Evolutionary conservation across 169 alveolate species (phyloP).

Genomic region (Nephromyces sp.): DNA sequence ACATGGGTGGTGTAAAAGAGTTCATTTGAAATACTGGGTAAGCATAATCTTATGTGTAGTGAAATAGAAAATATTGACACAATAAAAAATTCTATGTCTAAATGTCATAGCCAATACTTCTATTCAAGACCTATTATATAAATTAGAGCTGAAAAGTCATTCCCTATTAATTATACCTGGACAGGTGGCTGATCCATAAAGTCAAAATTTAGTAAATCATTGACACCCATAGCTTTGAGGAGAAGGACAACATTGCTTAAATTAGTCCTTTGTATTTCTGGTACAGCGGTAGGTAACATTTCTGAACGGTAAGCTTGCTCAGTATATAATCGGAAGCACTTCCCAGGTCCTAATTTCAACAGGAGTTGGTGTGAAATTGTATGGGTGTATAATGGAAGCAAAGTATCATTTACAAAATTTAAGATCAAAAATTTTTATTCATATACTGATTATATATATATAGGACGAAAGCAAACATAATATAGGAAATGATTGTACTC

Average conservation of each 20-base stretch:
- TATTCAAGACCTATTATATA: too few relatives aligned
- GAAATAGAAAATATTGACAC: not conserved
- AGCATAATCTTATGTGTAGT: not conserved
- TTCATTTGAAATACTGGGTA: not conserved
- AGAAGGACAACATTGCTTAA: constrained; percentile 93
- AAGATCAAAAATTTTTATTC: too few relatives aligned
- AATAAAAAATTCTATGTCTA: not conserved
- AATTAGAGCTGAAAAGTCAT: too few relatives aligned
- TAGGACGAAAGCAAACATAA: too few relatives aligned
- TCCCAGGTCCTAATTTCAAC: constrained; percentile 99
- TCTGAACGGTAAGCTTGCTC: constrained; percentile 93
- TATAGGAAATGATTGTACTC: too few relatives aligned
- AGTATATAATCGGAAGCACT: constrained; percentile 98
- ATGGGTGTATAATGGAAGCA: too few relatives aligned
- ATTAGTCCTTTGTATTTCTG: constrained; percentile 98
- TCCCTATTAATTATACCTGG: too few relatives aligned
- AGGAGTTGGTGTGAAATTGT: too few relatives aligned
- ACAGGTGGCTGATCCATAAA: constrained; percentile 99
- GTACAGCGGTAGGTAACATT: constrained; percentile 97
- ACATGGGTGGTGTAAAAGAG: too few relatives aligned
- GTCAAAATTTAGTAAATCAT: constrained; percentile 93
- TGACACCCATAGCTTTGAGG: constrained; percentile 99
- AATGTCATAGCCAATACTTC: not conserved
- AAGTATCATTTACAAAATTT: too few relatives aligned
- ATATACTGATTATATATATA: not conserved